Percentiles rank a stretch among this genome's conserved stretches.
phyloP scores from a whole-genome alignment of 2,329 filamentous ascomycete species.

The Plenodomus lindquistii region DNA sequence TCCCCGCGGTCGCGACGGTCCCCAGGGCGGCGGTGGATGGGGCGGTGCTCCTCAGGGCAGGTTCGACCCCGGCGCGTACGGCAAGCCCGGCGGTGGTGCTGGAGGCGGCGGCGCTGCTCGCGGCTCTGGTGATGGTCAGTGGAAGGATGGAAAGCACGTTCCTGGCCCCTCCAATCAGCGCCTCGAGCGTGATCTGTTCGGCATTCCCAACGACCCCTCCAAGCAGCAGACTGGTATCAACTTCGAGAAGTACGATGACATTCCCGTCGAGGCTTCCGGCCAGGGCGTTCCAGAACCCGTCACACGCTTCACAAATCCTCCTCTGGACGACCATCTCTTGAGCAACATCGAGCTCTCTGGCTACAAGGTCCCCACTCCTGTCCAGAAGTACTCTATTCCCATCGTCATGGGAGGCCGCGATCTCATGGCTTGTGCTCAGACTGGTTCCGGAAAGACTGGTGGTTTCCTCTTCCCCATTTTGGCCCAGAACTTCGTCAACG shows the following conservation, averaged over 20 bases:
- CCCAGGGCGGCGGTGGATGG: conserved; percentile 44
- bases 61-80: conserved; percentile 68
- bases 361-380: conserved; percentile 94
- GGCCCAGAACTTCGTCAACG: conserved; percentile 92
- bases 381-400: conserved; percentile 99
- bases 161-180: conserved; percentile 86
- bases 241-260: conserved; percentile 99
- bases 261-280: conserved; percentile 95
- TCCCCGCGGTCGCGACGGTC: conserved; percentile 47
- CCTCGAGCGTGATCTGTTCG: conserved; percentile 94
- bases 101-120: conserved; percentile 63
- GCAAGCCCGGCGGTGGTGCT: conserved; percentile 56
- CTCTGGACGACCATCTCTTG: conserved; percentile 90
- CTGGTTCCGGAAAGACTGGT: conserved; percentile 99
- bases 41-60: conserved; percentile 47
- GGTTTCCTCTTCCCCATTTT: conserved; percentile 99
- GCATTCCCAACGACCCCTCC: conserved; percentile 83
- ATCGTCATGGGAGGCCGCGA: conserved; percentile 98
- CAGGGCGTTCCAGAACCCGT: conserved; percentile 92
- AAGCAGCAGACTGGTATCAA: conserved; percentile 99
- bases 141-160: conserved; percentile 96
- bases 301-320: conserved; percentile 87
- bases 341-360: conserved; percentile 90
- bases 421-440: conserved; percentile 99
- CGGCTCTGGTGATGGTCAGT: conserved; percentile 92